These are phyloP conservation scores for Sporobolomyces roseus DNA, from an alignment of 768 basidiomycete genomes.

Conservation along the genomic window DNA sequence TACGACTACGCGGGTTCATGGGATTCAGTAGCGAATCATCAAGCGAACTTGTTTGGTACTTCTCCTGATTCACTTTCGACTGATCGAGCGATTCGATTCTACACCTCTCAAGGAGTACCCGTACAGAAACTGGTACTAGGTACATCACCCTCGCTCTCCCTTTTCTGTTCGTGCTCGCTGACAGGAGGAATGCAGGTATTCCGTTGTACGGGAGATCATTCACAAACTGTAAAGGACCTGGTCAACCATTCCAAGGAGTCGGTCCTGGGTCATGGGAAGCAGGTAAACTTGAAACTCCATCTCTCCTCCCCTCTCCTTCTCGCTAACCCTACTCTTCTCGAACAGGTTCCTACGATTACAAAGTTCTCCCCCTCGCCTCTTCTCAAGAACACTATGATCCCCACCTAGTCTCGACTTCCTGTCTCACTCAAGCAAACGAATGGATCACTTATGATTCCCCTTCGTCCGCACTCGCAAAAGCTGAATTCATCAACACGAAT, in stretches of 20 bases:
- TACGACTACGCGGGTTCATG: slow-evolving; percentile 51
- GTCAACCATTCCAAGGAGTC: slow-evolving; percentile 69
- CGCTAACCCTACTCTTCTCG: too few relatives aligned
- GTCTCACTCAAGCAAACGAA: slow-evolving; percentile 73
- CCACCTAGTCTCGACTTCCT: slow-evolving; percentile 70
- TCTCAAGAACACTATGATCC: slow-evolving; percentile 65
- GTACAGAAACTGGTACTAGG: slow-evolving; percentile 77
- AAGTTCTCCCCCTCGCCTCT: slow-evolving; percentile 73
- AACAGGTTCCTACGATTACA: slow-evolving; percentile 72
- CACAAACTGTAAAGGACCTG: slow-evolving; percentile 75
- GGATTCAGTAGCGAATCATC: slow-evolving; percentile 57
- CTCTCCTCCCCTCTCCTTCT: too few relatives aligned
- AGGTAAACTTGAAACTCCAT: slow-evolving; percentile 34
- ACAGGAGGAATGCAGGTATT: slow-evolving; percentile 53
- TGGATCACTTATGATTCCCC: slow-evolving; percentile 79
- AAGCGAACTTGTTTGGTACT: slow-evolving; percentile 73
- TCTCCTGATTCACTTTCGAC: slow-evolving; percentile 55
- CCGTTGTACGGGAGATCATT: slow-evolving; percentile 94
- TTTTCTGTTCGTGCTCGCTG: not conserved
- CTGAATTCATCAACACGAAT: slow-evolving; percentile 68
- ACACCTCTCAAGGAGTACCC: slow-evolving; percentile 62
- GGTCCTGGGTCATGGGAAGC: slow-evolving; percentile 86
- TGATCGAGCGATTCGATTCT: slow-evolving; percentile 60
- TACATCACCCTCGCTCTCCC: too few relatives aligned
- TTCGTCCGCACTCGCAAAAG: slow-evolving; percentile 66